Evolutionary conservation across 169 alveolate genomes (phyloP).

Genomic region (Eimeria falciformis): DNA sequence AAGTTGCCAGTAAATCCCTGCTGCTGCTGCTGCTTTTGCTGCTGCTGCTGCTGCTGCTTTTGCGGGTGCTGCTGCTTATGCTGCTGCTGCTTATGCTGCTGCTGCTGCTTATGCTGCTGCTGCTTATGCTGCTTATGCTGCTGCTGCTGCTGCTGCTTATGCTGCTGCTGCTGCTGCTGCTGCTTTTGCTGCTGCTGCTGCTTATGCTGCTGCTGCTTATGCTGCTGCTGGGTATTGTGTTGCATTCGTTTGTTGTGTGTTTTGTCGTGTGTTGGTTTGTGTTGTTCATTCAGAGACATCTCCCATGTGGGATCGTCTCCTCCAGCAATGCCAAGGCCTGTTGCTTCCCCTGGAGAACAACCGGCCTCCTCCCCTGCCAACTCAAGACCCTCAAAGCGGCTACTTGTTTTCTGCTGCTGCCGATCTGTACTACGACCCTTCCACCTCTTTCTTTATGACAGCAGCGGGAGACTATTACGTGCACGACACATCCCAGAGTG

Average conservation of each 20-base stretch:
- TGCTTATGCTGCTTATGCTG: no score
- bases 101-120: no score
- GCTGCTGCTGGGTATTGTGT: not conserved
- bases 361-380: slow-evolving; percentile 31
- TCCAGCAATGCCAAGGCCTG: slow-evolving; percentile 65
- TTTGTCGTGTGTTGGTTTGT: not conserved
- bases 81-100: no score
- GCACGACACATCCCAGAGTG: slow-evolving; percentile 14
- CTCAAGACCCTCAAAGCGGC: slow-evolving; percentile 26
- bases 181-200: not conserved
- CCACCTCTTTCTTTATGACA: slow-evolving; percentile 58
- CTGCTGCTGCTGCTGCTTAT: not conserved
- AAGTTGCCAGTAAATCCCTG: not conserved
- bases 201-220: no score
- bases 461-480: slow-evolving; percentile 71
- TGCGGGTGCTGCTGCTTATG: not conserved
- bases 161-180: not conserved
- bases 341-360: slow-evolving; percentile 14
- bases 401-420: slow-evolving; percentile 38
- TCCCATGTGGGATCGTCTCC: slow-evolving; percentile 18
- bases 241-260: not conserved
- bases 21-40: not conserved
- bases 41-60: not conserved
- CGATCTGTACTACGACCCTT: slow-evolving; percentile 55
- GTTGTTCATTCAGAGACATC: slow-evolving; percentile 40